Base-by-base conservation (phyloP, 163 green algal species). In the Coccomyxa subellipsoidea region DNA sequence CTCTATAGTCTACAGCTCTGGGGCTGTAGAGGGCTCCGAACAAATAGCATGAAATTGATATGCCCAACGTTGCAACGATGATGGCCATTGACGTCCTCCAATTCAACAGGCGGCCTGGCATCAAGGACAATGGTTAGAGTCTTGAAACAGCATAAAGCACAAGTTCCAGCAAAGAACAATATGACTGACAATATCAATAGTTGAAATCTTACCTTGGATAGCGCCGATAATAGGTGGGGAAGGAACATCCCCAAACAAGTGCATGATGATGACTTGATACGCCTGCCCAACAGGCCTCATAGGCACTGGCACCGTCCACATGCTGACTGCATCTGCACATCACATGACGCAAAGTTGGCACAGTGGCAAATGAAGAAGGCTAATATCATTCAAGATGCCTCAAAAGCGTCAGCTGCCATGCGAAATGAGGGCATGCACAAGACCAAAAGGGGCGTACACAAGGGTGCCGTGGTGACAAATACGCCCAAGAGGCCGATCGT, bases 241-340 rank as follows among this genome's bases (percentile, higher is more conserved):
- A 2, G 96, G 96, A 79, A 99, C 96, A 84, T 99, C 96, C 0
- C 96, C 96, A 0, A 97, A 77, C 38, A 97, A 47, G 81, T 99
- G 96, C 31, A 97, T 96, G 71, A 77, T 83, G 12, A 98, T 88
- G 0, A 96, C 96, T 18, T 86, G 91, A 72, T 98, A 86, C 25
- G 84, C 90, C 70, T 94, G 92, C 23, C 90, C 92, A 37, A 97
- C 84, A 18, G 95, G 89, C 3, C 95, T 90, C 77, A 96, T 88
- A 7, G 38, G 76, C 0, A 89, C 38, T 0, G 95, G 94, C 25
- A 98, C 93, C 37, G 80, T 89, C 95, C 95, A 97, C 91, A 98
- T 93, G 32, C 89, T 82, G 4, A 93, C 86, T 4, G 90, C 93
- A 38, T 92, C 70, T 77, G 70, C 70, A 39, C 66, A n/a, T n/a